Base-by-base conservation (phyloP, 2,329 filamentous ascomycete genomes). In the Paraphoma chrysanthemicola region DNA sequence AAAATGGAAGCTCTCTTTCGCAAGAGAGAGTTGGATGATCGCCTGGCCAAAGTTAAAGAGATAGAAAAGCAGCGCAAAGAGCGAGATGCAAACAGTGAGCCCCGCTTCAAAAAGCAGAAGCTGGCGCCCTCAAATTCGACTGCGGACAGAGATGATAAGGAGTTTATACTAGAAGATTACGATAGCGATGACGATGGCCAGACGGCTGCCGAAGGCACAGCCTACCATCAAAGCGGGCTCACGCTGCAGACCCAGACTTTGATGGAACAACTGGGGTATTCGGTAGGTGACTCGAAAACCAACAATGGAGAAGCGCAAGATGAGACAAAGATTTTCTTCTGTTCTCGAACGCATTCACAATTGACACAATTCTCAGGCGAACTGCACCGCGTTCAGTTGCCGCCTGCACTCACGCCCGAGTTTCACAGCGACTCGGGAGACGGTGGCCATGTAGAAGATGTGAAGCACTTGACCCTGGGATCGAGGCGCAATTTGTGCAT, bases 321-420 rank as follows among this genome's bases (percentile, higher is more conserved):
- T 52, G 87, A 90, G 62, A 81, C 90, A 48, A 96, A 94, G 82
- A 91, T 97, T 49, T 96, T 91, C 76, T 97, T 94, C 78, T 95
- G 93, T 53, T 97, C 93, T 7, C 86, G 93, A 71, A 97, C 93
- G 1, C 93, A 97, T 75, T 97, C 93, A 2, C 93, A 97, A 70
- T 79, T 97, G 12, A 90, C 90, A 1, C 93, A 97, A 71, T 96
- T 97, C 75, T 88, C 94, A 16, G 85, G 88, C 42, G 93, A 97
- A 74, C 79, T 97, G 48, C 86, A 89, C 1, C 87, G 92, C 29
- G 91, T 96, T n/a, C 79, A 80, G 0, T 87, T 96, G 57, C 91
- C 93, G 4, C 83, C 91, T 0, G 91, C 90, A 2, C 76, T 95
- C 2, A 64, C 68, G 4, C 66, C 67, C 1, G 70, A 72, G 23